Conservation (phyloP, 2,329 filamentous ascomycete species). For the Cytospora piceicola region DNA sequence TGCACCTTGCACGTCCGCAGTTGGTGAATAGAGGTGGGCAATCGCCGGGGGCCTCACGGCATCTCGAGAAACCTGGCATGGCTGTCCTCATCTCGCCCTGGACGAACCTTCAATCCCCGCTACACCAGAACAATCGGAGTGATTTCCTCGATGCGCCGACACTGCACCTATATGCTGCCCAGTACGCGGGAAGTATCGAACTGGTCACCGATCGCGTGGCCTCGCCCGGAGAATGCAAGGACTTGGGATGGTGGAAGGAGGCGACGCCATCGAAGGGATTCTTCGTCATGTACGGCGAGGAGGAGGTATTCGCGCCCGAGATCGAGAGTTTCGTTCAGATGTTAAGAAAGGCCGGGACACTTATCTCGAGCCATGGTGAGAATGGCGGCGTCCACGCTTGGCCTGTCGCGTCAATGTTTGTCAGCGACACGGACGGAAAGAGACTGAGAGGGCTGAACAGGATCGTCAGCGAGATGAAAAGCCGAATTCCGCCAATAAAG, state of each 20-base stretch:
- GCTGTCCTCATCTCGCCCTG: slow-evolving; percentile 81
- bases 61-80: slow-evolving; percentile 53
- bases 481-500: slow-evolving; percentile 32
- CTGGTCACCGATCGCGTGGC: slow-evolving; percentile 57
- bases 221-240: slow-evolving; percentile 74
- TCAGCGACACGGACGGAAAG: slow-evolving; percentile 52
- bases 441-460: slow-evolving; percentile 55
- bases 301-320: slow-evolving; percentile 78
- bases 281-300: slow-evolving; percentile 71
- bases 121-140: slow-evolving; percentile 69
- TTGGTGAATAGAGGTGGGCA: slow-evolving; percentile 11
- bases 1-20: slow-evolving; percentile 59
- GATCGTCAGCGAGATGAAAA: slow-evolving; percentile 46
- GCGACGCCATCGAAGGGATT: slow-evolving; percentile 70
- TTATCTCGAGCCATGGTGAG: slow-evolving; percentile 63
- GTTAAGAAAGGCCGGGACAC: slow-evolving; percentile 56
- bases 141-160: slow-evolving; percentile 74
- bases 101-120: slow-evolving; percentile 71
- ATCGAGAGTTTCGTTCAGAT: slow-evolving; percentile 63
- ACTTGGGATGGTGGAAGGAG: slow-evolving; percentile 66
- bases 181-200: slow-evolving; percentile 63
- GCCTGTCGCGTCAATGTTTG: slow-evolving; percentile 72
- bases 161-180: slow-evolving; percentile 70
- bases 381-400: slow-evolving; percentile 76
- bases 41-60: slow-evolving; percentile 36